Evolutionary conservation across 805 yeast genomes (phyloP).

Genomic region (Vanderwaltozyma verrucispora): DNA sequence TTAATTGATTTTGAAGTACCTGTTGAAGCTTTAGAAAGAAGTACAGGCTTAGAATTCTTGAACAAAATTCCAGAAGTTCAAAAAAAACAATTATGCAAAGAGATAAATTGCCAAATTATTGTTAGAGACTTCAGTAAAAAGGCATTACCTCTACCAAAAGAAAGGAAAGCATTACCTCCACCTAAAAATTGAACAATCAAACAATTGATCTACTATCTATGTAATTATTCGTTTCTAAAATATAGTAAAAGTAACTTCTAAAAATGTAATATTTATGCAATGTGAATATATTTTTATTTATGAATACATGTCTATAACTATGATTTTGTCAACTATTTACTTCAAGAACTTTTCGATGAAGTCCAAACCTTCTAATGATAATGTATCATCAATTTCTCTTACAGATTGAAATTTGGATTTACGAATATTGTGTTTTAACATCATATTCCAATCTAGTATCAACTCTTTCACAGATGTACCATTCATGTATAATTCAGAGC

Average conservation of each 20-base stretch:
- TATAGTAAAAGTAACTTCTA: too few relatives aligned
- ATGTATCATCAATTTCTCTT: constrained; percentile 2
- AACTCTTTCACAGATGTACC: constrained; percentile 19
- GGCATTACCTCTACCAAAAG: constrained; percentile 23
- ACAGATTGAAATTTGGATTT: constrained; percentile 1
- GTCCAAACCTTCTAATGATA: constrained; percentile 5
- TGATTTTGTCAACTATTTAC: not conserved
- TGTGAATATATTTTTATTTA: not conserved
- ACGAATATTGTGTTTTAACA: constrained; percentile 16
- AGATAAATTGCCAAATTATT: constrained; percentile 66
- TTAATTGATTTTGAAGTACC: constrained; percentile 78
- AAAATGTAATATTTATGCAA: not conserved
- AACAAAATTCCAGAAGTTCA: constrained; percentile 51
- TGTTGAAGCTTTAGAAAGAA: constrained; percentile 75
- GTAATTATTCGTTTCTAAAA: too few relatives aligned
- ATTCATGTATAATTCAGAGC: constrained; percentile 12
- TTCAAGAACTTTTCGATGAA: constrained; percentile 6
- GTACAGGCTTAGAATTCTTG: constrained; percentile 76
- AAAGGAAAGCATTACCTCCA: constrained; percentile 12
- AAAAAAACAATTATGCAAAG: constrained; percentile 61
- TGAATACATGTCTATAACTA: not conserved
- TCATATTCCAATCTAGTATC: constrained; percentile 18
- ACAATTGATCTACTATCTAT: too few relatives aligned
- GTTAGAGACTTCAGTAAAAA: constrained; percentile 65
- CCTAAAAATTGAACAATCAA: constrained; percentile 8